These are phyloP conservation scores for Phoma herbarum DNA, from an alignment of 2,329 filamentous ascomycete genomes.

Conservation along the genomic window DNA sequence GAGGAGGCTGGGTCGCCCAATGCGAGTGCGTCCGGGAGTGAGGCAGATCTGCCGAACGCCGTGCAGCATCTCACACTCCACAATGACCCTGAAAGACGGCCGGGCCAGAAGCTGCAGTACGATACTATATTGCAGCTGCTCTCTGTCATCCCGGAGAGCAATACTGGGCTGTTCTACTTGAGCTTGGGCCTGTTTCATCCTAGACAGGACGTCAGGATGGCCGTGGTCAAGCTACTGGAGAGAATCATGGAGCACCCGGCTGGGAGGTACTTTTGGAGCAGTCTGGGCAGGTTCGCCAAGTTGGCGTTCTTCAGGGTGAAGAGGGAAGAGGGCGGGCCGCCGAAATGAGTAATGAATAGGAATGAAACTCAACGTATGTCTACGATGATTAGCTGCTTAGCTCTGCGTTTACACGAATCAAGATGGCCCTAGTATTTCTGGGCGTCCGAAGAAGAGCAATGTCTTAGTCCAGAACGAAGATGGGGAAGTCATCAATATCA, in stretches of 20 bases:
- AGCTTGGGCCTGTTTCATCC: constrained; percentile 93
- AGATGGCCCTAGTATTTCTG: no score
- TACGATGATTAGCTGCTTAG: no score
- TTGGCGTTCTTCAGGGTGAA: constrained; percentile 83
- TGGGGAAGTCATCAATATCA: no score
- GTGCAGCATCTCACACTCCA: constrained; percentile 36
- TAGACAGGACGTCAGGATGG: constrained; percentile 77
- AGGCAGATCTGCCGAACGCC: constrained; percentile 30
- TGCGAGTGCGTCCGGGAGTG: constrained; percentile 28
- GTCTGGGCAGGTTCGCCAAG: constrained; percentile 86
- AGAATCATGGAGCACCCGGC: constrained; percentile 86
- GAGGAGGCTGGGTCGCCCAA: constrained; percentile 54
- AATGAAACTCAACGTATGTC: no score
- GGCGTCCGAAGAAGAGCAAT: no score
- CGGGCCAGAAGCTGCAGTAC: constrained; percentile 44
- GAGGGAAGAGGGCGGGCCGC: constrained; percentile 60
- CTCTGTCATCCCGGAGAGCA: constrained; percentile 82
- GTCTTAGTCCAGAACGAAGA: no score
- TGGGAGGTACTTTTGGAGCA: constrained; percentile 90
- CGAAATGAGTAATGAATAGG: no score
- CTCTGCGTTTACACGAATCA: no score
- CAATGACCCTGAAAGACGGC: constrained; percentile 36
- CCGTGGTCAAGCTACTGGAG: constrained; percentile 81
- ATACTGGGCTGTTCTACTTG: constrained; percentile 89
- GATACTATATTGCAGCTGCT: constrained; percentile 68